phyloP scores from a whole-genome alignment of 495 filamentous ascomycete species.

The Viridothelium virens region DNA sequence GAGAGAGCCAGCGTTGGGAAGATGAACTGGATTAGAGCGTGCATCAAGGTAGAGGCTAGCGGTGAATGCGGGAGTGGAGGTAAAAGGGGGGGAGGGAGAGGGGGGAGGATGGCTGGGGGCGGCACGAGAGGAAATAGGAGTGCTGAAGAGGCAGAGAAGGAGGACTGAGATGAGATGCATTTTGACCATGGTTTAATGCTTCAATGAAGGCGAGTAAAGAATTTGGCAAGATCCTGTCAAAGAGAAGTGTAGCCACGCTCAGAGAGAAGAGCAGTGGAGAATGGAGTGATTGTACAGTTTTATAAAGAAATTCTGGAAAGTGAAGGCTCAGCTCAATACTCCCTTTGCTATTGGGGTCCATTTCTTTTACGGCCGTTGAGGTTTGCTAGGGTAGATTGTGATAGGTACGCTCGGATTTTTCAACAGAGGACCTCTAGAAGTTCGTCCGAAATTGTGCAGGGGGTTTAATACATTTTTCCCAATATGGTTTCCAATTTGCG shows the following conservation, averaged over 20 bases:
- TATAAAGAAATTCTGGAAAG: neutral
- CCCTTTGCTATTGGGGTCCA: neutral
- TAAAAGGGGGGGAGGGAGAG: slow-evolving; percentile 2
- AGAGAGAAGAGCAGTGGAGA: no score
- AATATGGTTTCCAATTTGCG: neutral
- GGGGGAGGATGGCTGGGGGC: neutral
- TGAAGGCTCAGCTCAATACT: neutral
- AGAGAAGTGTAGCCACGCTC: neutral
- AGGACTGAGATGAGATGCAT: neutral
- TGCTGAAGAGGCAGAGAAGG: neutral
- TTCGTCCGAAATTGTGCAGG: neutral
- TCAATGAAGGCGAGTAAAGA: no score
- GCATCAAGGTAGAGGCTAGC: slow-evolving; percentile 1
- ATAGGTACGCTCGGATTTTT: no score
- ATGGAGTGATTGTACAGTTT: neutral
- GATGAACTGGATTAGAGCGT: neutral
- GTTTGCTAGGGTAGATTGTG: no score
- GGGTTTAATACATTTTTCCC: neutral
- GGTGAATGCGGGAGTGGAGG: neutral
- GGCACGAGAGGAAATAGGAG: neutral
- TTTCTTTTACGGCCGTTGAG: neutral
- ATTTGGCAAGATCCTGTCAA: neutral
- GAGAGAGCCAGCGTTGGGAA: slow-evolving; percentile 4
- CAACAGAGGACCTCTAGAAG: neutral
- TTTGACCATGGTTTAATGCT: no score